phyloP scores from a whole-genome alignment of 805 yeast species.

The Wickerhamomyces canadensis region DNA sequence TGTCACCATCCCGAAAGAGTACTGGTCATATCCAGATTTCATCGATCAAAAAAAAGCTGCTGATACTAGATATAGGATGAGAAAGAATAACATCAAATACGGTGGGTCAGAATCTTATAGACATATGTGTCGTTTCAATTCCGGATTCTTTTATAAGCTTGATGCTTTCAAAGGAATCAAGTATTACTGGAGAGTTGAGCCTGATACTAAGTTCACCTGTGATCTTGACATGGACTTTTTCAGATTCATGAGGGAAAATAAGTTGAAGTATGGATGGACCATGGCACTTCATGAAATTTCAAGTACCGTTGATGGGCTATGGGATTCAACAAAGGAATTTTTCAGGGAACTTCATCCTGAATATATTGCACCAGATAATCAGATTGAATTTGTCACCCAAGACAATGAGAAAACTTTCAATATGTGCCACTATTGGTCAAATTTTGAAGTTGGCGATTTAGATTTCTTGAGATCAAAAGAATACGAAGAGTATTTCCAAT shows the following conservation, averaged over 20 bases:
- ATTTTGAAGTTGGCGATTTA: constrained; percentile 70
- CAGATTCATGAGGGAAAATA: constrained; percentile 48
- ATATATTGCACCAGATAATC: constrained; percentile 39
- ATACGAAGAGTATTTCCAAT: constrained; percentile 57
- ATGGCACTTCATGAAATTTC: constrained; percentile 61
- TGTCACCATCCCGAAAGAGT: constrained; percentile 53
- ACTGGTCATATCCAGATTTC: constrained; percentile 69
- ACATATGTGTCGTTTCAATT: constrained; percentile 55
- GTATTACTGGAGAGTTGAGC: constrained; percentile 78
- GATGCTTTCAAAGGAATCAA: constrained; percentile 52
- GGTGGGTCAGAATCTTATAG: constrained; percentile 61
- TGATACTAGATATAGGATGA: constrained; percentile 39
- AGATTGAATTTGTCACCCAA: constrained; percentile 58
- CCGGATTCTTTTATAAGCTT: constrained; percentile 61
- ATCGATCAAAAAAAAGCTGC: constrained; percentile 51
- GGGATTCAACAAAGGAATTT: constrained; percentile 50
- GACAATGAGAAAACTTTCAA: constrained; percentile 67
- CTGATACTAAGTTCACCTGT: constrained; percentile 56
- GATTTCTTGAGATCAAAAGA: constrained; percentile 60
- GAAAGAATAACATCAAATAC: constrained; percentile 42
- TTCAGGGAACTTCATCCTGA: constrained; percentile 47
- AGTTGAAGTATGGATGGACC: constrained; percentile 64
- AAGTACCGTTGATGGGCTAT: constrained; percentile 58
- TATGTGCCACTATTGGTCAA: constrained; percentile 82
- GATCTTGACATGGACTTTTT: constrained; percentile 65